Conservation (phyloP, 2,329 filamentous ascomycete species). For the Aspergillus ochraceus region DNA sequence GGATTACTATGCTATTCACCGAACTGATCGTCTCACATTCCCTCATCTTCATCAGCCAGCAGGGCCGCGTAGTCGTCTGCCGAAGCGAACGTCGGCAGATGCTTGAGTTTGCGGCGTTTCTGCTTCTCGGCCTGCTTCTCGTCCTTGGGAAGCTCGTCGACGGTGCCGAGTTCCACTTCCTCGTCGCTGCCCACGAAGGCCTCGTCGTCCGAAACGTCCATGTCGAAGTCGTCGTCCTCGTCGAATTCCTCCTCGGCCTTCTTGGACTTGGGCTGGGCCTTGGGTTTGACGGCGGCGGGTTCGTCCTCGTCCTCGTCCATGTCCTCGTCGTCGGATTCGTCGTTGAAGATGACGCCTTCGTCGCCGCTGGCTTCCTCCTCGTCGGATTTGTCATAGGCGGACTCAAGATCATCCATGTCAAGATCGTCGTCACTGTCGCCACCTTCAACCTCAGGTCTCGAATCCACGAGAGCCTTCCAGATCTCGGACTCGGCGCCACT, state of each 20-base stretch:
- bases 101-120: slow-evolving; percentile 82
- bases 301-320: slow-evolving; percentile 49
- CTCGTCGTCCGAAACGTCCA: slow-evolving; percentile 48
- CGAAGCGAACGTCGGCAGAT: slow-evolving; percentile 87
- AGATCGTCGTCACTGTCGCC: slow-evolving; percentile 59
- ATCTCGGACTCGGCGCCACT: slow-evolving; percentile 76
- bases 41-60: slow-evolving; percentile 68
- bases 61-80: slow-evolving; percentile 90
- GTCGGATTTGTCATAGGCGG: slow-evolving; percentile 47
- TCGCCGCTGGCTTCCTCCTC: slow-evolving; percentile 43
- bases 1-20: background rate
- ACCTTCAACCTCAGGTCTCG: slow-evolving; percentile 69
- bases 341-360: slow-evolving; percentile 49
- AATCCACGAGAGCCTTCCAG: slow-evolving; percentile 85
- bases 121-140: slow-evolving; percentile 48
- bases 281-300: slow-evolving; percentile 40
- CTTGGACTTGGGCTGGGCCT: slow-evolving; percentile 25
- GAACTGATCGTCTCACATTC: slow-evolving; percentile 28
- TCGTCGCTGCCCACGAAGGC: slow-evolving; percentile 55
- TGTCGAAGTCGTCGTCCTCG: slow-evolving; percentile 56
- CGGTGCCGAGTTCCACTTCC: slow-evolving; percentile 46
- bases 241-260: slow-evolving; percentile 34
- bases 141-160: slow-evolving; percentile 44
- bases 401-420: slow-evolving; percentile 56
- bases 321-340: slow-evolving; percentile 47